Conservation (phyloP, 257 asterid genomes). For the Haberlea rhodopensis region DNA sequence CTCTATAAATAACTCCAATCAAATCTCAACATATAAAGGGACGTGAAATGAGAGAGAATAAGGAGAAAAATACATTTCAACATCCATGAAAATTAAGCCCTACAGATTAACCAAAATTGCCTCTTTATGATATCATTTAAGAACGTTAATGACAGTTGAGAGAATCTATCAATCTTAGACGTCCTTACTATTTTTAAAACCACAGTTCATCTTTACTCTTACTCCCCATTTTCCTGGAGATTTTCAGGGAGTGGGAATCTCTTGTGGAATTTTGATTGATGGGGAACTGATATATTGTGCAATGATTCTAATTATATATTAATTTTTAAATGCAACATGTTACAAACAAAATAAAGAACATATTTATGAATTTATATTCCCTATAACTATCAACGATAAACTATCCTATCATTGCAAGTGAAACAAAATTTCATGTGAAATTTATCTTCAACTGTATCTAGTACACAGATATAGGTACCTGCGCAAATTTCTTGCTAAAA, state of each 20-base stretch:
- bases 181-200: background rate
- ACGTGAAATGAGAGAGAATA: background rate
- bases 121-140: background rate
- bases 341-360: background rate
- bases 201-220: background rate
- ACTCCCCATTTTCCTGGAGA: background rate
- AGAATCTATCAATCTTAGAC: background rate
- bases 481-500: background rate
- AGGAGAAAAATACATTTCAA: background rate
- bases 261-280: background rate
- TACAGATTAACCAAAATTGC: background rate
- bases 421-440: background rate
- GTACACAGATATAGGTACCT: background rate
- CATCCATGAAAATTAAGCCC: conserved; percentile 5
- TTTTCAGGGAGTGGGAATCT: background rate
- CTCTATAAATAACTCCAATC: background rate
- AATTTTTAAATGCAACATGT: background rate
- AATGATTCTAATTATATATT: background rate
- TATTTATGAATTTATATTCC: background rate
- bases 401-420: background rate
- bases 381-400: no score
- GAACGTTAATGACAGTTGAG: no score
- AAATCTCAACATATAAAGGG: conserved; percentile 8
- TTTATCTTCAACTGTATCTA: background rate
- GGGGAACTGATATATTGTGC: background rate